Conservation (phyloP, 805 yeast species). For the Blastobotrys peoriensis region DNA sequence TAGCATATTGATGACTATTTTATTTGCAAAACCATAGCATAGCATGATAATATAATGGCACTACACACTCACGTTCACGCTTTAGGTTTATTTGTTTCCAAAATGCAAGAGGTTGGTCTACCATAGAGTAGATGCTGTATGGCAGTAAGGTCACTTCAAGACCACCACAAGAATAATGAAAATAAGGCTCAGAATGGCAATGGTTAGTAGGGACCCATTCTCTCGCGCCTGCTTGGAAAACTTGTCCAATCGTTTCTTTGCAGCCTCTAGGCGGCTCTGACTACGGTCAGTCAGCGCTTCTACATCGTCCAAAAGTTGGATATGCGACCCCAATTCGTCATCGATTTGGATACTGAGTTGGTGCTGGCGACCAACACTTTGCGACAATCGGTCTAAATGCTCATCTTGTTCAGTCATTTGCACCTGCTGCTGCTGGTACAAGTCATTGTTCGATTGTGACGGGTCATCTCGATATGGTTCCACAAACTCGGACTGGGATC, state of each 20-base stretch:
- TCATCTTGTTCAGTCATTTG: slow-evolving; percentile 34
- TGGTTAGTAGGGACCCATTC: slow-evolving; percentile 32
- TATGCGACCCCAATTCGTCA: slow-evolving; percentile 32
- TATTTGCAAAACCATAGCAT: too few species aligned
- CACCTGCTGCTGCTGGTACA: slow-evolving; percentile 26
- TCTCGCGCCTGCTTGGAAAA: slow-evolving; percentile 35
- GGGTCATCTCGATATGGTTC: slow-evolving; percentile 27
- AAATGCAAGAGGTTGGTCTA: too few species aligned
- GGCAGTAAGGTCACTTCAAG: slow-evolving; percentile 16
- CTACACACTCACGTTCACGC: too few species aligned
- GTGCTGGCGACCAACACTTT: slow-evolving; percentile 34
- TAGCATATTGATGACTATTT: too few species aligned
- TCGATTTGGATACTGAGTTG: slow-evolving; percentile 34
- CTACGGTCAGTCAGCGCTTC: slow-evolving; percentile 34
- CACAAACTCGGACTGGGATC: slow-evolving; percentile 1
- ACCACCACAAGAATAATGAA: slow-evolving; percentile 32
- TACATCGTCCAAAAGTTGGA: slow-evolving; percentile 33
- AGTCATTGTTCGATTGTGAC: slow-evolving; percentile 9
- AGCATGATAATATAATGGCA: too few species aligned
- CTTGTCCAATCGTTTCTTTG: slow-evolving; percentile 29
- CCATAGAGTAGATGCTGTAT: too few species aligned
- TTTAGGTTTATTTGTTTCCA: too few species aligned
- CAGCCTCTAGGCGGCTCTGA: slow-evolving; percentile 29
- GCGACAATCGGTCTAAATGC: slow-evolving; percentile 31
- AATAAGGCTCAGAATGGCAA: slow-evolving; percentile 29